Conservation (phyloP, 352 stramenopile species). For the Phytophthora europaea region DNA sequence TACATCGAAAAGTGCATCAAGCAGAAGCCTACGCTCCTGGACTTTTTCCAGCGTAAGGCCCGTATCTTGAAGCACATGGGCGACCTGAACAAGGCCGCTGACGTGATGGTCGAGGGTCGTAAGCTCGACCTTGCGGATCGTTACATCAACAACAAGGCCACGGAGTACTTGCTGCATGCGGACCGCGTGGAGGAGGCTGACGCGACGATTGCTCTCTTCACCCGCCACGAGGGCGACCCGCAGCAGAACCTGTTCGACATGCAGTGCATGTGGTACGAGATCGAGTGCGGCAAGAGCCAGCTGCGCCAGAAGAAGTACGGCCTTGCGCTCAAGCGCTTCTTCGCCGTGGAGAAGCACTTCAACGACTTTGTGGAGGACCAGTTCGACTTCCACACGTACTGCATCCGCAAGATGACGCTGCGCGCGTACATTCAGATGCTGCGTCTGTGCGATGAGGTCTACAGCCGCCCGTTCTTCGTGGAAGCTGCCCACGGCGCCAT, state of each 20-base stretch:
- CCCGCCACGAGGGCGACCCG: conserved; percentile 96
- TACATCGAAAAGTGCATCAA: conserved; percentile 95
- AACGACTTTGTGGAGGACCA: conserved; percentile 98
- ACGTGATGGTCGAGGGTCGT: conserved; percentile 93
- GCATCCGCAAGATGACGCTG: conserved; percentile 98
- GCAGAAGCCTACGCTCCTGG: conserved; percentile 92
- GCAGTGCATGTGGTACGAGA: conserved; percentile 99
- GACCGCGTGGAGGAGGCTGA: conserved; percentile 94
- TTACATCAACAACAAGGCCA: conserved; percentile 99
- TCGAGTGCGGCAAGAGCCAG: conserved; percentile 85
- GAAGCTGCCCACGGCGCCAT: conserved; percentile 91
- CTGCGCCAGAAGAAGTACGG: conserved; percentile 77
- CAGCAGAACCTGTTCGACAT: conserved; percentile 98
- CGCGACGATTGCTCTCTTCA: conserved; percentile 97
- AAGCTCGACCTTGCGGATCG: conserved; percentile 97
- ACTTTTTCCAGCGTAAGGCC: conserved; percentile 96
- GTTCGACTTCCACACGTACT: conserved; percentile 99
- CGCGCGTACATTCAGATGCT: conserved; percentile 96
- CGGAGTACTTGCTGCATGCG: conserved; percentile 97
- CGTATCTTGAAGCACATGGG: conserved; percentile 95
- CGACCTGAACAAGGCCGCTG: conserved; percentile 91
- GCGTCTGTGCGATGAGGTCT: conserved; percentile 94
- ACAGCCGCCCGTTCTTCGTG: conserved; percentile 91
- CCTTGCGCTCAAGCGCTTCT: conserved; percentile 95
- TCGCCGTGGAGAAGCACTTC: conserved; percentile 97